phyloP scores from a whole-genome alignment of 176 grass and related monocot species.

The Saccharum officinarum region DNA sequence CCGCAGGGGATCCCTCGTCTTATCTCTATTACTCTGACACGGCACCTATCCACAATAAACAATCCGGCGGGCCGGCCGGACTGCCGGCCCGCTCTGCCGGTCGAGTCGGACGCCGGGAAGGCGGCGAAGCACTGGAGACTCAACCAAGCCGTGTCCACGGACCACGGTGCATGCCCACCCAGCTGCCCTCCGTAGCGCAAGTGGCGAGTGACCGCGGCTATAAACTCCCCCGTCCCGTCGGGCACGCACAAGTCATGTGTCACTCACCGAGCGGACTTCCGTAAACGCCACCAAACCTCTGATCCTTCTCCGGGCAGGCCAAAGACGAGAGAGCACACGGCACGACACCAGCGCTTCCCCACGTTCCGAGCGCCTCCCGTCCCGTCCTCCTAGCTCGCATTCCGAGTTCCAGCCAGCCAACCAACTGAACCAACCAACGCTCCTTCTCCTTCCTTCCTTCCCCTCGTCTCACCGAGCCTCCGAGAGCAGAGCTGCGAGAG shows the following conservation, averaged over 20 bases:
- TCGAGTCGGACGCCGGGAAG: conserved; percentile 11
- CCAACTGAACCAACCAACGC: conserved; percentile 17
- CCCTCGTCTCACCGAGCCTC: neutral
- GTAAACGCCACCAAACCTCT: no score
- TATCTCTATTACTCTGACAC: conserved; percentile 40
- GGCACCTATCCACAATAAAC: conserved; percentile 2
- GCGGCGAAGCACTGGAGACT: no score
- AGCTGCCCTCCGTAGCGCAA: no score
- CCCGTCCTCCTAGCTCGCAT: neutral
- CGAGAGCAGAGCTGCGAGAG: conserved; percentile 2
- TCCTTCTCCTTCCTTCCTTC: neutral
- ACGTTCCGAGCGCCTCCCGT: neutral
- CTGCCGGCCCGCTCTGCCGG: no score
- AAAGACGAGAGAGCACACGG: conserved; percentile 5
- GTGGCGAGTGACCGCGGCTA: neutral
- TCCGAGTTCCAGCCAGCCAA: conserved; percentile 23
- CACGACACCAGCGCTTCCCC: conserved; percentile 6
- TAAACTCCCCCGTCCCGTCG: neutral
- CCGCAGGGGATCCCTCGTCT: conserved; percentile 32
- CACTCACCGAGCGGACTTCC: no score
- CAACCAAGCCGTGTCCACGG: no score
- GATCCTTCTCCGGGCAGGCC: neutral
- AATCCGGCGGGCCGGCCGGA: conserved; percentile 29
- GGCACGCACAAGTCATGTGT: conserved; percentile 12
- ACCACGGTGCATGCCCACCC: no score